Evolutionary conservation across 192 early-diverging fungal species (phyloP).

Genomic region (Linnemannia hyalina): DNA sequence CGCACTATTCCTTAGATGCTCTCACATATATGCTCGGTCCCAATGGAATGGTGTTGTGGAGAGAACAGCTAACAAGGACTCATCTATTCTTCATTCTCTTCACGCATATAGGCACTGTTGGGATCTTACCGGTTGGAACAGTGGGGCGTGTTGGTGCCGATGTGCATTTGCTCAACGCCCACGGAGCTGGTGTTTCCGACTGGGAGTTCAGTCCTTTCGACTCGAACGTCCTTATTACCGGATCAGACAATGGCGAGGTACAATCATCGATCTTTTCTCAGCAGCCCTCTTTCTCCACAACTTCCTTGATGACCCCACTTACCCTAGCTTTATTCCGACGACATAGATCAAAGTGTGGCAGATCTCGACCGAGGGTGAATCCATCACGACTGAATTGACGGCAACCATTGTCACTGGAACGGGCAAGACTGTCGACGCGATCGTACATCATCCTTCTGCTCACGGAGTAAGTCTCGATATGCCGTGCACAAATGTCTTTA

Average conservation of each 20-base stretch:
- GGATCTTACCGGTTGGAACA: constrained; percentile 23
- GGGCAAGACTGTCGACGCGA: constrained; percentile 54
- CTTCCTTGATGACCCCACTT: neutral
- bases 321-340: neutral
- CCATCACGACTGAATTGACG: constrained; percentile 14
- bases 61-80: neutral
- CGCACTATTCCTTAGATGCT: neutral
- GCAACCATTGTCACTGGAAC: constrained; percentile 46
- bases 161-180: constrained; percentile 56
- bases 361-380: constrained; percentile 27
- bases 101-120: constrained; percentile 21
- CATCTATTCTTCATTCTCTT: neutral
- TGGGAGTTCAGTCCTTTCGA: constrained; percentile 66
- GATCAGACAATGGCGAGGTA: constrained; percentile 63
- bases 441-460: constrained; percentile 65
- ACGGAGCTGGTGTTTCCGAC: constrained; percentile 57
- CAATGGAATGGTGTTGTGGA: neutral
- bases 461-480: constrained; percentile 47
- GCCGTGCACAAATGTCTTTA: neutral
- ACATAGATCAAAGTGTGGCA: constrained; percentile 64
- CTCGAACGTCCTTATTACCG: constrained; percentile 55
- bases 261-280: neutral
- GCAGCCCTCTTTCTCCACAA: neutral
- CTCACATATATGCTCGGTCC: too few species aligned
- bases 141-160: constrained; percentile 37